Percentiles rank a stretch among this genome's conserved stretches.
Conservation (phyloP, 2,329 filamentous ascomycete genomes). For the Curvularia spicifera region DNA sequence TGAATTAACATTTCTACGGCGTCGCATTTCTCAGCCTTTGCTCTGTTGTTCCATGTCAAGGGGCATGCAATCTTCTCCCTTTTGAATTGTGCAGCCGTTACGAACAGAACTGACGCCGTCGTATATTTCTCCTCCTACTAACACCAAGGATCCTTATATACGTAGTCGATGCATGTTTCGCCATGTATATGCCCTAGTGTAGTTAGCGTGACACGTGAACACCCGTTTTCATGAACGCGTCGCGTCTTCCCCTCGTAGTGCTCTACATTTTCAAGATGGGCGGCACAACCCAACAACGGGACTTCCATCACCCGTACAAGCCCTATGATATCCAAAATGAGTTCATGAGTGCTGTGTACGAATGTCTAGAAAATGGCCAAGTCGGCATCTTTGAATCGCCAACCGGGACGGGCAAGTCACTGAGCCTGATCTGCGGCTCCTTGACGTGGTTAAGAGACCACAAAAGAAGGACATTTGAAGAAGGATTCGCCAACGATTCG, state of each 20-base stretch:
- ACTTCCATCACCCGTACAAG: conserved; percentile 86
- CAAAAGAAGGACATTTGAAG: conserved; percentile 68
- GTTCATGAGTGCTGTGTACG: conserved; percentile 85
- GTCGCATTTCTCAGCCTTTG: background rate
- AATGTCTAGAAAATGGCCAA: conserved; percentile 78
- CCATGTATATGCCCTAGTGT: background rate
- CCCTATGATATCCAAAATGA: conserved; percentile 87
- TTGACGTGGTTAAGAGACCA: conserved; percentile 89
- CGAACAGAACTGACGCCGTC: background rate
- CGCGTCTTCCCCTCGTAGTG: conserved; percentile 6
- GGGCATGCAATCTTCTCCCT: background rate
- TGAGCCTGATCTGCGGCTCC: conserved; percentile 87
- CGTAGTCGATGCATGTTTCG: background rate
- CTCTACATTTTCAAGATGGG: conserved; percentile 23
- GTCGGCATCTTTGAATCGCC: conserved; percentile 91
- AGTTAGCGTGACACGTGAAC: conserved; percentile 16
- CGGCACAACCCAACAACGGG: conserved; percentile 29
- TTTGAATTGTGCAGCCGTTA: no score
- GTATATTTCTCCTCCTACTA: background rate
- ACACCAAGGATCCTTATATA: no score
- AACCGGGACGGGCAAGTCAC: conserved; percentile 91
- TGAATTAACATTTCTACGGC: background rate
- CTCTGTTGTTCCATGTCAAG: background rate
- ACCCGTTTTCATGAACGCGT: conserved; percentile 15
- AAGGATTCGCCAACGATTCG: conserved; percentile 56